Conservation (phyloP, 2,329 filamentous ascomycete genomes). For the Fusarium chuoi region DNA sequence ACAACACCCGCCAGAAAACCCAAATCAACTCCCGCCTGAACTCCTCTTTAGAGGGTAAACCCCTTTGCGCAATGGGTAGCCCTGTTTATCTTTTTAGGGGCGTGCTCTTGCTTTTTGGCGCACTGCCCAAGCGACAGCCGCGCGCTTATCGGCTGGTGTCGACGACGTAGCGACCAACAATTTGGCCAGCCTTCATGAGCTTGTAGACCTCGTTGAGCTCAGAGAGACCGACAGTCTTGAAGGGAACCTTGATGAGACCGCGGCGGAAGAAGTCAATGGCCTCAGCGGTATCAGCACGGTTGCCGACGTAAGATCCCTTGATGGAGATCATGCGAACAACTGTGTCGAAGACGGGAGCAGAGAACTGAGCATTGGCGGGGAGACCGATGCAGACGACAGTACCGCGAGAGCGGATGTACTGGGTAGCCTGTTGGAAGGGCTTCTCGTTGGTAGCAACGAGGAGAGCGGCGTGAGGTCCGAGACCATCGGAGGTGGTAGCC, state of each 20-base stretch:
- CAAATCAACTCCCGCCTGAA: slow-evolving; percentile 44
- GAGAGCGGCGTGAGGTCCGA: slow-evolving; percentile 88
- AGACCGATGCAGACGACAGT: slow-evolving; percentile 90
- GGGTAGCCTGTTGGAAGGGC: slow-evolving; percentile 94
- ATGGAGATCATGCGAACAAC: slow-evolving; percentile 92
- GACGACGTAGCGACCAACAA: slow-evolving; percentile 82
- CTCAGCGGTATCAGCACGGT: slow-evolving; percentile 87
- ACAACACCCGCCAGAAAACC: slow-evolving; percentile 39
- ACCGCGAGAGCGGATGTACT: slow-evolving; percentile 85
- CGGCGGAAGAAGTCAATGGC: slow-evolving; percentile 89
- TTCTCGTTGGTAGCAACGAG: slow-evolving; percentile 88
- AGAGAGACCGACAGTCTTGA: slow-evolving; percentile 84
- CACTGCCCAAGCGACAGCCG: slow-evolving; percentile 30
- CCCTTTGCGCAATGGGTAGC: slow-evolving; percentile 37
- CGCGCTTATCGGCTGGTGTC: slow-evolving; percentile 72
- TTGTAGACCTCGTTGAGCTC: slow-evolving; percentile 85
- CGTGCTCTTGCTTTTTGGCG: slow-evolving; percentile 6
- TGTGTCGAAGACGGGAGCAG: slow-evolving; percentile 87
- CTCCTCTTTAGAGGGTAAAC: slow-evolving; percentile 41
- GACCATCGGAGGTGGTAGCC: slow-evolving; percentile 79
- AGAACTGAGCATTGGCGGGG: slow-evolving; percentile 81
- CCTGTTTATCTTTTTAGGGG: slow-evolving; percentile 25
- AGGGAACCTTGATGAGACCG: slow-evolving; percentile 87
- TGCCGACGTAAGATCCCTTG: slow-evolving; percentile 93
- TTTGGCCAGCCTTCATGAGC: slow-evolving; percentile 74